Conservation (phyloP, 495 filamentous ascomycete genomes). For the Bryoglossum gracile region DNA sequence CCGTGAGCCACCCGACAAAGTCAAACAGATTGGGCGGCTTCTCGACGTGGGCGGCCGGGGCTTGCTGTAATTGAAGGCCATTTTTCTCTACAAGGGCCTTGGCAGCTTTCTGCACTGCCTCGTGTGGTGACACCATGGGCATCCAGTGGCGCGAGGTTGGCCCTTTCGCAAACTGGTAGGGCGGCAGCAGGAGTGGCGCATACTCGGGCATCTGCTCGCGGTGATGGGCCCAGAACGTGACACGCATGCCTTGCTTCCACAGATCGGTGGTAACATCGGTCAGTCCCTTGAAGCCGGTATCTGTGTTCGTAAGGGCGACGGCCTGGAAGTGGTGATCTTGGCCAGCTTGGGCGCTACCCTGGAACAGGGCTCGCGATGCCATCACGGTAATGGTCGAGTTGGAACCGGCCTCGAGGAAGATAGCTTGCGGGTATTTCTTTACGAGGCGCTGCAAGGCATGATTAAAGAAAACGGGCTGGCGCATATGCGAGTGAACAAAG, state of each 20-base stretch:
- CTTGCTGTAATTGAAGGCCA: too few relatives aligned
- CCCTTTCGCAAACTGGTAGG: constrained; percentile 40
- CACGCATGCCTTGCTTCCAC: constrained; percentile 38
- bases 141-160: constrained; percentile 29
- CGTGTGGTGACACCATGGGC: too few relatives aligned
- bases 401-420: constrained; percentile 48
- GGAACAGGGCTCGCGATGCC: constrained; percentile 32
- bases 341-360: neutral
- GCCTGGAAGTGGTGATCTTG: constrained; percentile 31
- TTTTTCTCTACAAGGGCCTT: too few relatives aligned
- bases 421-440: constrained; percentile 26
- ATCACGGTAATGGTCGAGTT: constrained; percentile 40
- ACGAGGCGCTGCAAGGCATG: constrained; percentile 40
- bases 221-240: constrained; percentile 44
- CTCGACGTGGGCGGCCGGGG: constrained; percentile 4
- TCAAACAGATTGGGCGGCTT: constrained; percentile 23
- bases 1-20: constrained; percentile 34
- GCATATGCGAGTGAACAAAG: constrained; percentile 39
- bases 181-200: constrained; percentile 29
- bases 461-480: constrained; percentile 44
- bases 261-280: constrained; percentile 36
- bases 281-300: constrained; percentile 27
- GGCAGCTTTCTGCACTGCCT: too few relatives aligned
- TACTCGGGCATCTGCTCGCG: constrained; percentile 30
- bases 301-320: constrained; percentile 34